Evolutionary conservation across 208 protist genomes (phyloP), one percentile per base, ranked within the genome.

Genomic region (Acanthamoeba culbertsoni): DNA sequence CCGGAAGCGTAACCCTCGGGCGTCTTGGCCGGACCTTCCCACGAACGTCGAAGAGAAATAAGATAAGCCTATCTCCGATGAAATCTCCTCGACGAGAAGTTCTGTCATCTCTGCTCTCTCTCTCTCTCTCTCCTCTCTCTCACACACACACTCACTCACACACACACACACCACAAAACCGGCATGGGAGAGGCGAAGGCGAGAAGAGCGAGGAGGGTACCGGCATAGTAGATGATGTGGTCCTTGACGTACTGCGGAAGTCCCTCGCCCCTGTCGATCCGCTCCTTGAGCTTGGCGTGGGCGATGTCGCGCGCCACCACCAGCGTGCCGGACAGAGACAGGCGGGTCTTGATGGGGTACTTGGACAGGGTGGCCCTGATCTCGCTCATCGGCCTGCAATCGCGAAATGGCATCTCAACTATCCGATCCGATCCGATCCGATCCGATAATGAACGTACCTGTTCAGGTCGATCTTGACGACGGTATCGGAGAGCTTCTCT

Each of bases 251-350:
- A 99, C 73, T 98, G 68, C 40, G 98, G 98, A 53, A 99, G 94
- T n/a, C 96, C 97, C 94, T 98, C 96, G 37, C 97, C 97, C 6
- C 73, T 94, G 59, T 98, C 97, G 1, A 99, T 93, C 93, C 98
- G 92, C 94, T 98, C 98, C 14, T 96, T 96, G 68, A 99, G 97
- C 86, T 98, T 98, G 48, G 98, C 98, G 95, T 99, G 99, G 18
- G 99, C 99, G 86, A 99, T 99, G 93, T 99, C 99, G 75, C 99
- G 97, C 1, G 99, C 99, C 18, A 99, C 99, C 57, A 99, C 97
- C 59, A 99, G 96, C 23, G 98, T 98, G 71, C 99, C 99, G 20
- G 96, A 98, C 46, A 99, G 98, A 40, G 96, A 98, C 62, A 99
- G 96, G 12, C 98, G 97, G 23, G 98, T 99, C 94, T 97, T 97